Evolutionary conservation across 2,329 filamentous ascomycete species (phyloP).

Genomic region (Nemania sp.): DNA sequence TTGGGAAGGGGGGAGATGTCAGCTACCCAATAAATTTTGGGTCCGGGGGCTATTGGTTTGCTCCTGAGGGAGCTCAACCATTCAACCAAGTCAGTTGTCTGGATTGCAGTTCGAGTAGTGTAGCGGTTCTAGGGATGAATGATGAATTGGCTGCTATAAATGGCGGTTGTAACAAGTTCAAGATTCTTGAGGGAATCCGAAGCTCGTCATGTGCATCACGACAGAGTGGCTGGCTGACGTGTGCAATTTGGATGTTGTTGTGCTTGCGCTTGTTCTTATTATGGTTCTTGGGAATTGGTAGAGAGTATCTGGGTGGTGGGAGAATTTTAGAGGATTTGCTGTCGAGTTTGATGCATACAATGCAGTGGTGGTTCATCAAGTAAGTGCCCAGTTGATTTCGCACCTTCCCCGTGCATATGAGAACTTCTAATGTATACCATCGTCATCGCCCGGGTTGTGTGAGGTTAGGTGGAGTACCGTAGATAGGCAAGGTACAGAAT

Average conservation of each 20-base stretch:
- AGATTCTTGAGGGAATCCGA: background rate
- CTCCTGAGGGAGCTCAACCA: background rate
- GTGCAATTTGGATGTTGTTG: slow-evolving; percentile 24
- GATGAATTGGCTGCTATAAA: slow-evolving; percentile 20
- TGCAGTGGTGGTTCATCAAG: background rate
- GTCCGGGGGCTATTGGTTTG: slow-evolving; percentile 9
- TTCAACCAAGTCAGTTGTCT: slow-evolving; percentile 23
- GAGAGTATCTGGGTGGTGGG: slow-evolving; percentile 4
- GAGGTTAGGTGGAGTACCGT: slow-evolving; percentile 3
- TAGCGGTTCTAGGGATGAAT: background rate
- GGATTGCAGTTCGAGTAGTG: slow-evolving; percentile 9
- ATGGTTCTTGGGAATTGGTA: background rate
- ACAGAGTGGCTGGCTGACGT: slow-evolving; percentile 18
- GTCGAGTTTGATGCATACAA: slow-evolving; percentile 13
- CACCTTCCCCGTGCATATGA: slow-evolving; percentile 29
- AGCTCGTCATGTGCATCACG: slow-evolving; percentile 9
- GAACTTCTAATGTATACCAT: slow-evolving; percentile 23
- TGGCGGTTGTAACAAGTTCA: slow-evolving; percentile 9
- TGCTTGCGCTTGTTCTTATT: slow-evolving; percentile 6
- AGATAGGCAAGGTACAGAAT: background rate
- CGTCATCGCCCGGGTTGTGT: slow-evolving; percentile 24
- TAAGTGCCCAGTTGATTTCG: slow-evolving; percentile 8
- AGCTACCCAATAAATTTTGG: slow-evolving; percentile 16
- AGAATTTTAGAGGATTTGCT: slow-evolving; percentile 15
- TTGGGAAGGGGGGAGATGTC: background rate